Conservation (phyloP, 805 yeast species). For the Ogataea thermomethanolica region DNA sequence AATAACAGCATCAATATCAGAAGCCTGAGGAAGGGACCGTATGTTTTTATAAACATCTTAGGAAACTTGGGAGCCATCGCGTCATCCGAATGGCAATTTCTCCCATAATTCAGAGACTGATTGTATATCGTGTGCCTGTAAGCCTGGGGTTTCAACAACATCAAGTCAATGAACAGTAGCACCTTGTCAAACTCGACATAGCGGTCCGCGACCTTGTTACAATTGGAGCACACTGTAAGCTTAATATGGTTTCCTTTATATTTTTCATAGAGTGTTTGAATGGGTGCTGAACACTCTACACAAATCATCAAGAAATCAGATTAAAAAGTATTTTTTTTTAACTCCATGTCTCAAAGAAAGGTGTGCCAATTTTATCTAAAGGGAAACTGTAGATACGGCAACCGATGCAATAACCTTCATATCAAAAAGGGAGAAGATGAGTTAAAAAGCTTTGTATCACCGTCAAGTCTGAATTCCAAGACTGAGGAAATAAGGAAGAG, state of each 20-base stretch:
- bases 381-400: constrained; percentile 41
- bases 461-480: constrained; percentile 1
- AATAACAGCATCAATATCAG: constrained; percentile 66
- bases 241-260: constrained; percentile 78
- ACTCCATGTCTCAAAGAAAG: constrained; percentile 21
- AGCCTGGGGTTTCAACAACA: constrained; percentile 83
- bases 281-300: constrained; percentile 76
- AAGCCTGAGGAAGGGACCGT: constrained; percentile 38
- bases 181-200: constrained; percentile 90
- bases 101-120: constrained; percentile 25
- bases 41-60: constrained; percentile 2
- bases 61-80: not conserved
- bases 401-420: constrained; percentile 43
- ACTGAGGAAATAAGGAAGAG: constrained; percentile 26
- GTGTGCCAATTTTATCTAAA: constrained; percentile 43
- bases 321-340: not conserved
- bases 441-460: constrained; percentile 7
- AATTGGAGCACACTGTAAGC: constrained; percentile 68
- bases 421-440: constrained; percentile 22
- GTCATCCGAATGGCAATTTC: constrained; percentile 29
- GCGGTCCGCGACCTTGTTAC: constrained; percentile 78
- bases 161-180: constrained; percentile 74
- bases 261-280: constrained; percentile 60
- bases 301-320: constrained; percentile 63
- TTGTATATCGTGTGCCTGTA: constrained; percentile 85